Conservation (phyloP, 1,284 basidiomycete species). For the Golubevia pallescens region DNA sequence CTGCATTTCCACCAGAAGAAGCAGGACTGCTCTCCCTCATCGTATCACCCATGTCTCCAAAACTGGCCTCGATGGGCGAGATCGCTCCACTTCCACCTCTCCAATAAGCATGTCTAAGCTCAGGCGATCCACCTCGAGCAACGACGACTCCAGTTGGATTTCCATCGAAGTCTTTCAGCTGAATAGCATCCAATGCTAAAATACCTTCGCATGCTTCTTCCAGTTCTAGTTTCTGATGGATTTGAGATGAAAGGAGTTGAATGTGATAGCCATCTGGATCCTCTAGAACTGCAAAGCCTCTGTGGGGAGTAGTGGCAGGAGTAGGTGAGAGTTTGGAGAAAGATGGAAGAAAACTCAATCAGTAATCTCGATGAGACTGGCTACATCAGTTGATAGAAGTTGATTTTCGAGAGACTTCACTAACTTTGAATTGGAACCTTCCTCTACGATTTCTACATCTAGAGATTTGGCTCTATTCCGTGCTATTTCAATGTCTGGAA, state of each 20-base stretch:
- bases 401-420: constrained; percentile 2
- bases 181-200: neutral
- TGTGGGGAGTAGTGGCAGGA: neutral
- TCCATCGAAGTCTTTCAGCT: neutral
- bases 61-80: neutral
- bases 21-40: no score
- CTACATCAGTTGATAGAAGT: no score
- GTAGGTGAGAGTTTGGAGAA: no score
- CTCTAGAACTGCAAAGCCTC: constrained; percentile 13
- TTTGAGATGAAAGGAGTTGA: constrained; percentile 10
- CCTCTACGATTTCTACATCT: constrained; percentile 17
- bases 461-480: constrained; percentile 12
- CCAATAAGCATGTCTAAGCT: neutral
- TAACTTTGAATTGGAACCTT: constrained; percentile 15
- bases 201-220: neutral
- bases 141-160: neutral
- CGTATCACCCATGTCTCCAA: neutral
- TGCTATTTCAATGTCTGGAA: constrained; percentile 21
- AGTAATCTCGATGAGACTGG: neutral
- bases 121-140: neutral
- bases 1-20: no score
- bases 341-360: neutral
- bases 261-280: constrained; percentile 25
- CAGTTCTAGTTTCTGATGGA: neutral
- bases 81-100: neutral